These are phyloP conservation scores for Xylaria bambusicola DNA, from an alignment of 495 filamentous ascomycete species.

Conservation along the genomic window DNA sequence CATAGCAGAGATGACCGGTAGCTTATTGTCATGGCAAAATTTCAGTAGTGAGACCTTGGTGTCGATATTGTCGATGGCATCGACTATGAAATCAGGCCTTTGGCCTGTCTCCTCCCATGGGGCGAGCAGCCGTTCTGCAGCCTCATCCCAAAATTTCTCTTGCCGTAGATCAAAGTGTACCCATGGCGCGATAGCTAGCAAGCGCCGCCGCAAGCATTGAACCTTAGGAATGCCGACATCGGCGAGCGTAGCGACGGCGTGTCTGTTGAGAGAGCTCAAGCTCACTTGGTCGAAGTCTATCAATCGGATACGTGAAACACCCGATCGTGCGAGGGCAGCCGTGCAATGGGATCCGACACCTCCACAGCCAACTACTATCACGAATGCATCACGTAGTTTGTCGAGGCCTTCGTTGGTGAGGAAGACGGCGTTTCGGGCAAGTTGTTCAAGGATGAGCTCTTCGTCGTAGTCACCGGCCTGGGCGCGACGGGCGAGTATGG, in stretches of 20 bases:
- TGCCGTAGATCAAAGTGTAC: conserved; percentile 83
- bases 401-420: conserved; percentile 77
- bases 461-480: conserved; percentile 91
- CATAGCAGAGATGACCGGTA: conserved; percentile 92
- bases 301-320: conserved; percentile 80
- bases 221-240: conserved; percentile 98
- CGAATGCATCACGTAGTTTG: conserved; percentile 76
- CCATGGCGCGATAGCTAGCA: conserved; percentile 90
- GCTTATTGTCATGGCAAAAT: conserved; percentile 74
- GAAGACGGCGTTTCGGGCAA: conserved; percentile 92
- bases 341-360: conserved; percentile 93
- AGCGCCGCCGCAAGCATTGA: conserved; percentile 69
- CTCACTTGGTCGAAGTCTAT: conserved; percentile 99
- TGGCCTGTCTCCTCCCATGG: conserved; percentile 63
- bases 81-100: conserved; percentile 82
- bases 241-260: conserved; percentile 88
- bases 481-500: conserved; percentile 75
- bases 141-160: conserved; percentile 74
- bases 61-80: conserved; percentile 98
- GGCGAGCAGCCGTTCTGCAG: conserved; percentile 64
- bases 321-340: conserved; percentile 83
- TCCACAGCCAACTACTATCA: conserved; percentile 89
- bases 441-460: conserved; percentile 91
- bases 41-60: conserved; percentile 90
- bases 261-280: conserved; percentile 87